Conservation (phyloP, 768 basidiomycete species). For the Lentinula edodes region DNA sequence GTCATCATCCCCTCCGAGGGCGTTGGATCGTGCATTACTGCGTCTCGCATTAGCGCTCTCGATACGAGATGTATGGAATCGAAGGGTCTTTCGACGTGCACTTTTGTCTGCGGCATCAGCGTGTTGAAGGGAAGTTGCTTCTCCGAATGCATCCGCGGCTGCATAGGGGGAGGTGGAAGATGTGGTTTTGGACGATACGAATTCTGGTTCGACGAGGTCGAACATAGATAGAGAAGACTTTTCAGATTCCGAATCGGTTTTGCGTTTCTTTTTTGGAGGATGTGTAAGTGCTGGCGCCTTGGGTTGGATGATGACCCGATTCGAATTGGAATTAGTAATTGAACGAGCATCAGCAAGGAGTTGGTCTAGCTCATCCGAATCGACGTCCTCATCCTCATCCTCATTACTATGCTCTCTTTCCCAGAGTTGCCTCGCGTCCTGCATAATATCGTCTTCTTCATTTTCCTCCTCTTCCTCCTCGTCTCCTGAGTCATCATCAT, state of each 20-base stretch:
- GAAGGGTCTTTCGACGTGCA: slow-evolving; percentile 74
- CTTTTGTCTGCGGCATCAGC: slow-evolving; percentile 82
- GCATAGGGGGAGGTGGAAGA: slow-evolving; percentile 20
- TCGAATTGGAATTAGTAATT: background rate
- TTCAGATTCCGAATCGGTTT: slow-evolving; percentile 26
- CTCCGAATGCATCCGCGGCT: slow-evolving; percentile 59
- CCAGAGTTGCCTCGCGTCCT: slow-evolving; percentile 41
- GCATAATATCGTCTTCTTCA: slow-evolving; percentile 28
- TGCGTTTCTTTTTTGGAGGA: slow-evolving; percentile 60
- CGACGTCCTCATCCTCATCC: slow-evolving; percentile 20
- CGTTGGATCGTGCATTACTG: slow-evolving; percentile 62
- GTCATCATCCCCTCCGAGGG: slow-evolving; percentile 90
- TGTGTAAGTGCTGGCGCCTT: background rate
- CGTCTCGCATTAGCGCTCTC: slow-evolving; percentile 75
- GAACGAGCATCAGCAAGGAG: slow-evolving; percentile 47
- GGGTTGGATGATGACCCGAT: slow-evolving; percentile 7
- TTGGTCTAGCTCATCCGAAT: slow-evolving; percentile 45
- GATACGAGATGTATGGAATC: slow-evolving; percentile 92
- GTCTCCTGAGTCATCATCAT: slow-evolving; percentile 43
- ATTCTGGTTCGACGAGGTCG: slow-evolving; percentile 79
- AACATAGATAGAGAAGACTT: slow-evolving; percentile 38
- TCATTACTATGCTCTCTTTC: slow-evolving; percentile 20
- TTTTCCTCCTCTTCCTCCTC: slow-evolving; percentile 29
- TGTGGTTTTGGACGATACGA: slow-evolving; percentile 33
- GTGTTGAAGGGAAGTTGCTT: slow-evolving; percentile 58